phyloP scores from a whole-genome alignment of 768 basidiomycete genomes.

The Tylopilus plumbeoviolaceoides region DNA sequence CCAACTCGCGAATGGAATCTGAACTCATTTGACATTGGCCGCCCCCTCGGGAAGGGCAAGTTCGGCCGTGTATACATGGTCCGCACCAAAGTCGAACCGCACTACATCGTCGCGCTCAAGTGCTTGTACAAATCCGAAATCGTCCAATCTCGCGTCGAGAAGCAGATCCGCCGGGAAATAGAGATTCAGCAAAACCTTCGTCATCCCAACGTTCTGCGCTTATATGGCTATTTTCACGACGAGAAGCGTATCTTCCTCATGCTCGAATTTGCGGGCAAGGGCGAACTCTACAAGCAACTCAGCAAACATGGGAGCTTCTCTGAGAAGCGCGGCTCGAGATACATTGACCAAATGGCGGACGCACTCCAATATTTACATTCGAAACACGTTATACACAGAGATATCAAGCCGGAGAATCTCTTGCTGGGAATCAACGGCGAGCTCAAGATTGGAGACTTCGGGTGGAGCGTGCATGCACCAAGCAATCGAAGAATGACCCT shows the following conservation, averaged over 20 bases:
- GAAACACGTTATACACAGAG: constrained; percentile 97
- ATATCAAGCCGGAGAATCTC: constrained; percentile 98
- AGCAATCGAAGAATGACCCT: constrained; percentile 85
- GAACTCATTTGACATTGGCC: constrained; percentile 87
- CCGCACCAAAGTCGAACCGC: constrained; percentile 80
- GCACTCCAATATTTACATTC: constrained; percentile 87
- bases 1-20: constrained; percentile 86
- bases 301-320: constrained; percentile 82
- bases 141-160: constrained; percentile 86
- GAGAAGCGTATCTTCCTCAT: constrained; percentile 96
- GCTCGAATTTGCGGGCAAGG: constrained; percentile 96
- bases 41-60: constrained; percentile 97
- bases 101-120: constrained; percentile 95
- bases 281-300: constrained; percentile 95
- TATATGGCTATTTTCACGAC: constrained; percentile 98
- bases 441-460: constrained; percentile 97
- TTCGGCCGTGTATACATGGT: constrained; percentile 99
- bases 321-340: constrained; percentile 83
- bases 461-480: constrained; percentile 97
- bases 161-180: constrained; percentile 95
- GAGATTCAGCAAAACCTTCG: constrained; percentile 97
- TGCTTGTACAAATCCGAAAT: constrained; percentile 97
- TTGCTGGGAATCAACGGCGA: constrained; percentile 93
- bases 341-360: constrained; percentile 98
- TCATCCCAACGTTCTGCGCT: constrained; percentile 89